Percentiles rank a stretch among this genome's conserved stretches.
These are phyloP conservation scores for Mediolabrus comicus DNA, from an alignment of 108 stramenopile species.

Conservation along the genomic window DNA sequence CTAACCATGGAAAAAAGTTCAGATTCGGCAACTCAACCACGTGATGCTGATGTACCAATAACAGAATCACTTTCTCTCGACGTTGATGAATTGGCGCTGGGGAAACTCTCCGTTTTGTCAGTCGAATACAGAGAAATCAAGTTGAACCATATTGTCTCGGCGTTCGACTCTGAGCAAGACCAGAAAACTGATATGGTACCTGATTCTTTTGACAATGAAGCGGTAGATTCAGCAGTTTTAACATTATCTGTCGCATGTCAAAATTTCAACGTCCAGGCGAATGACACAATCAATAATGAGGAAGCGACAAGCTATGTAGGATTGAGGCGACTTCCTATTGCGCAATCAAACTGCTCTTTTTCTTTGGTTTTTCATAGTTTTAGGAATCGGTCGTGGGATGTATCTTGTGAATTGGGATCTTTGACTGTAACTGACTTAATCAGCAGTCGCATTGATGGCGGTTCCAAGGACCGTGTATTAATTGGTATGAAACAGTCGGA, in stretches of 20 bases:
- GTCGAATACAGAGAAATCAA: slow-evolving; percentile 16
- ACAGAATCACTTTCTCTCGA: slow-evolving; percentile 1
- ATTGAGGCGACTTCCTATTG: neutral
- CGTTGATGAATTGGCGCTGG: slow-evolving; percentile 5
- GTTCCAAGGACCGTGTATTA: neutral
- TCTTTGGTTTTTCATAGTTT: slow-evolving; percentile 2
- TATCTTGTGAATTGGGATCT: slow-evolving; percentile 4
- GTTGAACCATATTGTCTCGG: slow-evolving; percentile 1
- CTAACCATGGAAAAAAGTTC: neutral
- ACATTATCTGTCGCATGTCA: slow-evolving; percentile 5
- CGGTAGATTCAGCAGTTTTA: neutral
- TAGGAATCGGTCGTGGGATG: slow-evolving; percentile 5
- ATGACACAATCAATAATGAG: slow-evolving; percentile 2
- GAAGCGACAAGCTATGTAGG: neutral
- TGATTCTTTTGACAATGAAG: neutral
- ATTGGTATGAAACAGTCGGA: neutral
- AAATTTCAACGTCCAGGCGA: slow-evolving; percentile 2
- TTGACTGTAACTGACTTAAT: slow-evolving; percentile 7
- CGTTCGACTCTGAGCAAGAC: neutral
- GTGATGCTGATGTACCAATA: neutral
- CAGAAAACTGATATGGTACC: neutral
- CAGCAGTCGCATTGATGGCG: neutral
- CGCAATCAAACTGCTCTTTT: slow-evolving; percentile 1
- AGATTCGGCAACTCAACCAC: neutral
- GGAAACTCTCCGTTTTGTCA: neutral